Evolutionary conservation across 192 early-diverging fungal species (phyloP).

Genomic region (Entomortierella chlamydospora): DNA sequence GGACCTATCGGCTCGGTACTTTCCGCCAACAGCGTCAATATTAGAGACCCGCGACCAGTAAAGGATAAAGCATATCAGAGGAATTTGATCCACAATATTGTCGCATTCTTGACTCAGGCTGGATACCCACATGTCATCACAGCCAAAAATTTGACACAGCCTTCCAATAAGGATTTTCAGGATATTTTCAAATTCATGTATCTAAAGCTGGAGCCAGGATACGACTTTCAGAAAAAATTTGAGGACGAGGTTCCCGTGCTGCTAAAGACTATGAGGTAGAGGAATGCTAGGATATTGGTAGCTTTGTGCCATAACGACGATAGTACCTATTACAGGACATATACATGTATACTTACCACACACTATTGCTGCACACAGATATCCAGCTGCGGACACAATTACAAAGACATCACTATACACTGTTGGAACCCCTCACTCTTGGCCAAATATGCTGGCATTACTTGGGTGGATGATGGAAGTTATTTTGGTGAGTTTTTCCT

Average conservation of each 20-base stretch:
- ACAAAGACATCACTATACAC: conserved; percentile 68
- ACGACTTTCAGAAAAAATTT: conserved; percentile 69
- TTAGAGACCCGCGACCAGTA: conserved; percentile 52
- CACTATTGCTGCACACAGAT: conserved; percentile 26
- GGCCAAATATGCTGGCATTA: conserved; percentile 74
- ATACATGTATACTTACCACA: too few species aligned
- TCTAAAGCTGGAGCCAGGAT: conserved; percentile 66
- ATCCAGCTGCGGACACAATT: conserved; percentile 63
- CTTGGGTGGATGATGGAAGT: conserved; percentile 81
- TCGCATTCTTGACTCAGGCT: conserved; percentile 66
- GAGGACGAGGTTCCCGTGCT: conserved; percentile 78
- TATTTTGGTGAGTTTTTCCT: conserved; percentile 55
- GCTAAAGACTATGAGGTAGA: conserved; percentile 65
- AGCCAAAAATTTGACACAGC: conserved; percentile 59
- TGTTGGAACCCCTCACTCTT: conserved; percentile 73
- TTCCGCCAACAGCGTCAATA: neutral
- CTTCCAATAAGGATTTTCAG: conserved; percentile 73
- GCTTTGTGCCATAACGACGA: too few species aligned
- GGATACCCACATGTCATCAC: conserved; percentile 62
- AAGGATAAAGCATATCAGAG: conserved; percentile 60
- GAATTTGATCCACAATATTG: conserved; percentile 60
- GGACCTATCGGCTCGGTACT: conserved; percentile 7
- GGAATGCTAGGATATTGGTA: neutral
- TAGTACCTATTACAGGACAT: too few species aligned
- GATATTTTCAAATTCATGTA: conserved; percentile 83